These are phyloP conservation scores for Zymoseptoria ardabiliae DNA, from an alignment of 2,329 filamentous ascomycete genomes.

Conservation along the genomic window DNA sequence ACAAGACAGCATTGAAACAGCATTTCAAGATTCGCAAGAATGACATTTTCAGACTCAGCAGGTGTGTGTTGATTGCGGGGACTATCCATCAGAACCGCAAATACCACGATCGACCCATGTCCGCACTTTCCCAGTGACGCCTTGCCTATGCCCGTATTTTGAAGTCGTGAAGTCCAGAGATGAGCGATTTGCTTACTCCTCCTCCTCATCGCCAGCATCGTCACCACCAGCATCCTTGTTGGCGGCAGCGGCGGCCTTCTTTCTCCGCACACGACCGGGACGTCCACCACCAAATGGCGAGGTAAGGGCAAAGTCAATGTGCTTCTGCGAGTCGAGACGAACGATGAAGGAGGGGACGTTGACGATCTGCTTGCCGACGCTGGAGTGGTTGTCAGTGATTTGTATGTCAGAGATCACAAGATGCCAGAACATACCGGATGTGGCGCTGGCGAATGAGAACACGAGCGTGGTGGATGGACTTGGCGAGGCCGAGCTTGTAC, in stretches of 20 bases:
- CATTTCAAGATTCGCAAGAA: background rate
- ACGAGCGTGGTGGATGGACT: conserved; percentile 99
- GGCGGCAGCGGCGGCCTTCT: conserved; percentile 98
- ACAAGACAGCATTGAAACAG: too few species aligned
- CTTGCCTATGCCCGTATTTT: background rate
- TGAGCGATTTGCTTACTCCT: conserved; percentile 15
- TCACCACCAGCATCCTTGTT: conserved; percentile 71
- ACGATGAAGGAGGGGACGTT: conserved; percentile 99
- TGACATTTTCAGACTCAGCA: conserved; percentile 3
- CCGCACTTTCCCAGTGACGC: background rate
- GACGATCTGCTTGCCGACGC: conserved; percentile 99
- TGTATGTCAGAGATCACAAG: conserved; percentile 2
- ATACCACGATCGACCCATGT: background rate
- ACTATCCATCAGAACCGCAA: conserved; percentile 3
- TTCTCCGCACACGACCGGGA: conserved; percentile 95
- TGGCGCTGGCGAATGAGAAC: conserved; percentile 99
- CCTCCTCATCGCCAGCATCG: conserved; percentile 70
- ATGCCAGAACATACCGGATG: conserved; percentile 59
- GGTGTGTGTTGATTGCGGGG: conserved; percentile 5
- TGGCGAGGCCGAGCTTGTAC: conserved; percentile 99
- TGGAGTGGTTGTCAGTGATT: conserved; percentile 27
- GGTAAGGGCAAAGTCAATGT: conserved; percentile 98
- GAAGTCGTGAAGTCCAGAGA: background rate
- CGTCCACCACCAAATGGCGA: conserved; percentile 97
- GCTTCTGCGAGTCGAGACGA: conserved; percentile 99